These are phyloP conservation scores for Puccinia polysora DNA, from an alignment of 1,284 basidiomycete genomes.

Conservation along the genomic window DNA sequence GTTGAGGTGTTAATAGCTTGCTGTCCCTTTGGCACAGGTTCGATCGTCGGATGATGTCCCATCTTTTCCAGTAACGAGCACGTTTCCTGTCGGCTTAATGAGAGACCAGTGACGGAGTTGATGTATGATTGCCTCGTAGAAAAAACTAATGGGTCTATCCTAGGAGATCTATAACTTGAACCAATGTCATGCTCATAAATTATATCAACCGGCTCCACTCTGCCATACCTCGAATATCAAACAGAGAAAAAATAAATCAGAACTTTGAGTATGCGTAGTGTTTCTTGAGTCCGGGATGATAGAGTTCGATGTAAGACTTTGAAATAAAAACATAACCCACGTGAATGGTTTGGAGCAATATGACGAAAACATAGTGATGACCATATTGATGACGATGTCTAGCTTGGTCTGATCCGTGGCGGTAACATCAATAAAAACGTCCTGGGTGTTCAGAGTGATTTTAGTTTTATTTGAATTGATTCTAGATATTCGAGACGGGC, in stretches of 20 bases:
- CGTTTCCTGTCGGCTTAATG: constrained; percentile 47
- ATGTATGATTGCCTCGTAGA: constrained; percentile 49
- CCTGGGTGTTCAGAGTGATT: constrained; percentile 87
- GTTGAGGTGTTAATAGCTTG: constrained; percentile 32
- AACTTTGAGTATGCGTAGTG: not conserved
- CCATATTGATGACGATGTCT: constrained; percentile 87
- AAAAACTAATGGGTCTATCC: constrained; percentile 22
- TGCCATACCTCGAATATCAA: constrained; percentile 54
- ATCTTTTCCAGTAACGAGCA: constrained; percentile 49
- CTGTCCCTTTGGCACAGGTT: not conserved
- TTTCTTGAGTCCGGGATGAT: constrained; percentile 2
- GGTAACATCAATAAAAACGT: constrained; percentile 95
- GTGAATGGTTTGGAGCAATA: constrained; percentile 87
- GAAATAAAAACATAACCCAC: constrained; percentile 57
- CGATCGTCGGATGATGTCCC: constrained; percentile 50
- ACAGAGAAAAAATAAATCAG: not conserved
- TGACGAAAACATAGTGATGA: constrained; percentile 94
- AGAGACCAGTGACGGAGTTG: constrained; percentile 52
- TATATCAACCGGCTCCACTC: constrained; percentile 83
- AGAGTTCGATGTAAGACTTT: not conserved
- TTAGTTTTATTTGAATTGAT: constrained; percentile 66
- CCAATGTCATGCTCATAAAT: constrained; percentile 61
- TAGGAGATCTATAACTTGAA: constrained; percentile 24
- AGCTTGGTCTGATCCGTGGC: constrained; percentile 98
- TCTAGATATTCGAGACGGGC: constrained; percentile 56